Percentiles rank a stretch among this genome's conserved stretches.
phyloP scores from a whole-genome alignment of 805 yeast species.

The Tetrapisispora iriomotensis region DNA sequence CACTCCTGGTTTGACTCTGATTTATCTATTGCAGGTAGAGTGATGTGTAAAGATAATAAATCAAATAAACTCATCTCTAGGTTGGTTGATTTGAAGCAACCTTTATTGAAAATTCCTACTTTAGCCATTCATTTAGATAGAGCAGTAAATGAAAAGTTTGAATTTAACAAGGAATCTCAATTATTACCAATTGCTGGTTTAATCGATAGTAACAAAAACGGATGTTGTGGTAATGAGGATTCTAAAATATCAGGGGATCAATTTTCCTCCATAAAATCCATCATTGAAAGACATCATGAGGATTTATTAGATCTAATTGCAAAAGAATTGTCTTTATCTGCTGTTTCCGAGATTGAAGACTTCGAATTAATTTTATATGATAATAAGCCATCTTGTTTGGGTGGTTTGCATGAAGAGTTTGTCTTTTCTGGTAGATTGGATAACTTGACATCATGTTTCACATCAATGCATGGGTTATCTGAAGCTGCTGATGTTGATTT shows the following conservation, averaged over 20 bases:
- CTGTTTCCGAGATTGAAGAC: constrained; percentile 60
- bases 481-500: constrained; percentile 38
- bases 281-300: constrained; percentile 66
- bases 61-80: constrained; percentile 47
- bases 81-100: constrained; percentile 71
- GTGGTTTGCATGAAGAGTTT: constrained; percentile 86
- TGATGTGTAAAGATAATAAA: constrained; percentile 46
- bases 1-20: constrained; percentile 97
- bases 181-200: constrained; percentile 79
- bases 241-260: constrained; percentile 13
- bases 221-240: constrained; percentile 40
- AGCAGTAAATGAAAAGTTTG: constrained; percentile 66
- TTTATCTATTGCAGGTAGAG: constrained; percentile 84
- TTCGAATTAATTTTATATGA: constrained; percentile 83
- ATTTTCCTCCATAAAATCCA: constrained; percentile 43
- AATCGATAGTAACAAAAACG: constrained; percentile 20
- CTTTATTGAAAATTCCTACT: constrained; percentile 85
- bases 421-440: constrained; percentile 87
- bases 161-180: constrained; percentile 82
- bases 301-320: constrained; percentile 65
- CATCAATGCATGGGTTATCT: constrained; percentile 64
- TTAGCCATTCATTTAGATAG: constrained; percentile 86
- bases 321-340: constrained; percentile 42
- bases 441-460: constrained; percentile 78
- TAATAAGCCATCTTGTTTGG: constrained; percentile 70